Percentiles rank a stretch among this genome's conserved stretches.
Conservation (phyloP, 2,329 filamentous ascomycete genomes). For the Penicillium freii region DNA sequence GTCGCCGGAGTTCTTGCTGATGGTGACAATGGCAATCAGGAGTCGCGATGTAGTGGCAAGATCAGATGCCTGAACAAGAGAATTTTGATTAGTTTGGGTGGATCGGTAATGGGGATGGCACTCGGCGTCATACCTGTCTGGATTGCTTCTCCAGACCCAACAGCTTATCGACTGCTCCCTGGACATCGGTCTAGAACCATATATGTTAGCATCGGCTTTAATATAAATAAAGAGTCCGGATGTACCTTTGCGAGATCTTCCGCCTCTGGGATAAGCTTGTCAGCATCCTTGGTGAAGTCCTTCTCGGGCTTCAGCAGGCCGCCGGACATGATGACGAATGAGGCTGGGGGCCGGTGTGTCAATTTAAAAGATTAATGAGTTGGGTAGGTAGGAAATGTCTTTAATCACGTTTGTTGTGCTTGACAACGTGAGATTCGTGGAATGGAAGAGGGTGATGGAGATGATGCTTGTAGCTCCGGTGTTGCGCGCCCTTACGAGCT, state of each 20-base stretch:
- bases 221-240: not conserved
- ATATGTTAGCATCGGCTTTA: slow-evolving; percentile 17
- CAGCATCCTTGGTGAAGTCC: slow-evolving; percentile 96
- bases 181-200: slow-evolving; percentile 59
- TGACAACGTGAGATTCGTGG: slow-evolving; percentile 7
- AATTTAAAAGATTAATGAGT: not conserved
- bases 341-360: not conserved
- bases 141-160: slow-evolving; percentile 91
- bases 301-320: slow-evolving; percentile 88
- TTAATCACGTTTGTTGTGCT: not conserved
- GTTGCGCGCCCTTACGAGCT: slow-evolving; percentile 26
- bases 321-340: slow-evolving; percentile 68
- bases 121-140: slow-evolving; percentile 67
- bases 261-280: slow-evolving; percentile 85
- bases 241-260: slow-evolving; percentile 82
- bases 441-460: slow-evolving; percentile 15
- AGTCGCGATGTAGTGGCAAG: slow-evolving; percentile 90
- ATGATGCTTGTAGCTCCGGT: slow-evolving; percentile 23
- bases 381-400: not conserved
- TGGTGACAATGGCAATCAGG: slow-evolving; percentile 81
- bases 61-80: slow-evolving; percentile 72
- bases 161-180: slow-evolving; percentile 90
- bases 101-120: slow-evolving; percentile 9
- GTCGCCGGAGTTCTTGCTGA: slow-evolving; percentile 89
- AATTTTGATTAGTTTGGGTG: slow-evolving; percentile 2